Conservation (phyloP, 495 filamentous ascomycete species). For the Xylaria flabelliformis region DNA sequence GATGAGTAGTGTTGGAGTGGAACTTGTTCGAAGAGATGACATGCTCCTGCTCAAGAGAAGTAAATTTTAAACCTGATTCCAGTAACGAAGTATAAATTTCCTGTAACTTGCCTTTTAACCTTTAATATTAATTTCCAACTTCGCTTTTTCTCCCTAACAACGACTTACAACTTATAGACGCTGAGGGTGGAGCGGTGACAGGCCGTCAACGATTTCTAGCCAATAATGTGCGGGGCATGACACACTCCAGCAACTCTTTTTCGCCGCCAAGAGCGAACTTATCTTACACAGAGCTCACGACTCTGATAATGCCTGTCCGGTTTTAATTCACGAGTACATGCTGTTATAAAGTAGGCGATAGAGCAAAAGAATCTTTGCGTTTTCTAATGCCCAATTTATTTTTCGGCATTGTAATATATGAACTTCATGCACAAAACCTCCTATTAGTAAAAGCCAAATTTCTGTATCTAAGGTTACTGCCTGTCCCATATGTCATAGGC, state of each 20-base stretch:
- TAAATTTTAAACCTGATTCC: neutral
- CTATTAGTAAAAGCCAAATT: neutral
- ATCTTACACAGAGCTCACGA: neutral
- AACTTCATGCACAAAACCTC: neutral
- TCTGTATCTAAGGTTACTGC: neutral
- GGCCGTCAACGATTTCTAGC: neutral
- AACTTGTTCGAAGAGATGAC: neutral
- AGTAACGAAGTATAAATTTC: neutral
- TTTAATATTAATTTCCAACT: neutral
- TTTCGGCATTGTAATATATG: neutral
- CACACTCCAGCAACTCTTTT: constrained; percentile 21
- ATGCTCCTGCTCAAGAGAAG: neutral
- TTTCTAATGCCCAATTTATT: neutral
- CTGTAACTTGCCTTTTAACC: neutral
- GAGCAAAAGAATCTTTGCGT: neutral
- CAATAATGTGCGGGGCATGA: constrained; percentile 27
- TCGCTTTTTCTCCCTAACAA: neutral
- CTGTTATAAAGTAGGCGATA: neutral
- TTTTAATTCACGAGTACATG: neutral
- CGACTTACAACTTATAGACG: constrained; percentile 6
- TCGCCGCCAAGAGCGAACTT: constrained; percentile 8
- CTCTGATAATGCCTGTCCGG: neutral
- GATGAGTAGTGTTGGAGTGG: neutral
- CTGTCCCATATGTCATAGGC: neutral
- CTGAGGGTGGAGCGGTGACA: neutral